phyloP scores from a whole-genome alignment of 805 yeast species.

The Nakazawaea sp. region DNA sequence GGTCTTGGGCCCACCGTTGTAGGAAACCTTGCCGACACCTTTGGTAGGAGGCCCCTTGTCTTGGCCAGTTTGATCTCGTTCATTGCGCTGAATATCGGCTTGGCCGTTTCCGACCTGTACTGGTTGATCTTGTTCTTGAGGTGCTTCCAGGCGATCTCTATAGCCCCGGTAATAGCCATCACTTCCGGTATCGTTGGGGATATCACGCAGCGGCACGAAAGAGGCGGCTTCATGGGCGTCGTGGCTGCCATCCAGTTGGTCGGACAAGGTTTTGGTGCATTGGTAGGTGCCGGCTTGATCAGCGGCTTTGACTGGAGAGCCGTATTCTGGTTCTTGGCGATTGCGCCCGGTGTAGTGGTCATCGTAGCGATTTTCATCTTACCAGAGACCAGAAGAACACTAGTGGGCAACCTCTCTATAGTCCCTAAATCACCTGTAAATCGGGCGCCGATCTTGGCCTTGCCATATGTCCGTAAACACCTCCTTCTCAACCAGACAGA shows the following conservation, averaged over 20 bases:
- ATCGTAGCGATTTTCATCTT: slow-evolving; percentile 24
- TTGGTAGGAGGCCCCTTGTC: slow-evolving; percentile 61
- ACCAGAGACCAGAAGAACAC: slow-evolving; percentile 31
- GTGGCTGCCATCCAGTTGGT: slow-evolving; percentile 50
- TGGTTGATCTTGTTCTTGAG: slow-evolving; percentile 53
- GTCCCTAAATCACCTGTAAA: slow-evolving; percentile 6
- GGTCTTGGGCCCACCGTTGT: slow-evolving; percentile 60
- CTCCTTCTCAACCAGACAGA: slow-evolving; percentile 7
- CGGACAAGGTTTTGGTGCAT: slow-evolving; percentile 68
- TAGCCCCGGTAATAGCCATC: slow-evolving; percentile 63
- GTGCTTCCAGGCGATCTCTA: slow-evolving; percentile 65
- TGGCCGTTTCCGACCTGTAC: slow-evolving; percentile 45
- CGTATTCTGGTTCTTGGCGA: slow-evolving; percentile 57
- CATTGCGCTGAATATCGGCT: slow-evolving; percentile 50
- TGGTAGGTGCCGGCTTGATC: slow-evolving; percentile 43
- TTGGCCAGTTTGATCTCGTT: slow-evolving; percentile 40
- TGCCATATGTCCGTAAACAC: neutral
- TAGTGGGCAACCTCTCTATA: slow-evolving; percentile 27
- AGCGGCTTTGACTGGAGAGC: slow-evolving; percentile 58
- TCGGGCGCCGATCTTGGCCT: slow-evolving; percentile 9
- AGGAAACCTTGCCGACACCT: slow-evolving; percentile 54
- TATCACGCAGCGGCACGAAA: slow-evolving; percentile 44
- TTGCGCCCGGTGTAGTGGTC: slow-evolving; percentile 44
- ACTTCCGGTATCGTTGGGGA: slow-evolving; percentile 64
- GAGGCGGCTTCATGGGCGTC: slow-evolving; percentile 62